phyloP scores from a whole-genome alignment of 2,329 filamentous ascomycete genomes.

The Pseudogymnoascus sp. region DNA sequence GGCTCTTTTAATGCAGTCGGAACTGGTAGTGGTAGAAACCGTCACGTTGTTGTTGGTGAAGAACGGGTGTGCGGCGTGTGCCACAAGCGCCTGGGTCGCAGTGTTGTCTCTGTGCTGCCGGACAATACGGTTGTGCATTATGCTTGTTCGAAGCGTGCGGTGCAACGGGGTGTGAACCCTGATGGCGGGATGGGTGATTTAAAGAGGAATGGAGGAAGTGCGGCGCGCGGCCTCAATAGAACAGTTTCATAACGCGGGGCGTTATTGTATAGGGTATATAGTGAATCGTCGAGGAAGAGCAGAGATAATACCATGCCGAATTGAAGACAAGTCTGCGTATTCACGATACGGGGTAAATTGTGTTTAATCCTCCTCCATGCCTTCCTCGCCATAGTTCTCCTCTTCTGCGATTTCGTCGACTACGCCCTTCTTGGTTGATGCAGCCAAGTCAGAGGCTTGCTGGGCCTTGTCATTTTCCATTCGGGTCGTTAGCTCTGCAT shows the following conservation, averaged over 20 bases:
- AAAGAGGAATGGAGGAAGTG: not conserved
- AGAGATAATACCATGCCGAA: not conserved
- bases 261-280: conserved; percentile 7
- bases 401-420: conserved; percentile 55
- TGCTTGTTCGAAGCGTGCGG: conserved; percentile 58
- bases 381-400: conserved; percentile 80
- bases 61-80: conserved; percentile 88
- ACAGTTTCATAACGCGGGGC: conserved; percentile 1
- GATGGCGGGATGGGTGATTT: not conserved
- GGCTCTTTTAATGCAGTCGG: conserved; percentile 31
- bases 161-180: conserved; percentile 24
- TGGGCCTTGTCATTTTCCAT: conserved; percentile 66
- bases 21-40: conserved; percentile 49
- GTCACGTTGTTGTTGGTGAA: conserved; percentile 74
- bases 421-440: conserved; percentile 29
- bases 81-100: conserved; percentile 84
- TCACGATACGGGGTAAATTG: not conserved
- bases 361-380: conserved; percentile 55
- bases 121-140: conserved; percentile 78
- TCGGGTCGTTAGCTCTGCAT: conserved; percentile 61
- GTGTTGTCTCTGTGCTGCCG: conserved; percentile 82
- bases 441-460: conserved; percentile 30
- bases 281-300: not conserved
- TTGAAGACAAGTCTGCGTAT: not conserved
- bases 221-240: not conserved